Evolutionary conservation across 148 eudicot genomes (phyloP), one percentile per base, ranked within the genome.

Genomic region (Cornus suecica): DNA sequence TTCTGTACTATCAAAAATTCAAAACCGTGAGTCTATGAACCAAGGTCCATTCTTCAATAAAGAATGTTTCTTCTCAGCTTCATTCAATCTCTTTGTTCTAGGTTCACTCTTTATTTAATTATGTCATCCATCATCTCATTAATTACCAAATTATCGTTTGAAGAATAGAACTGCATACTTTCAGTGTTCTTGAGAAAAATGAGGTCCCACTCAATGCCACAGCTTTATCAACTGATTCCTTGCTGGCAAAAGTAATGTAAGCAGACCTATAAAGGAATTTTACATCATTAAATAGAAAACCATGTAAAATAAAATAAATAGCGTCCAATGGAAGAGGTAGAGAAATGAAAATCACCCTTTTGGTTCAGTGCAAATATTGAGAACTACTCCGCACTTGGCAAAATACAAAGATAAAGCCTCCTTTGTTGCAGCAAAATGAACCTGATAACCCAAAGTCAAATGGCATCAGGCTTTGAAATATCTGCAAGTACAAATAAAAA

Each of bases 221-320:
- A 30, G 89, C 89, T 81, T 73, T 82, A 56, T 84, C 86, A 74
- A 78, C 76, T 75, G 82, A 84, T 69, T 77, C 85, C 79, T 79
- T 84, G 82, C 70, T 82, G 27, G 81, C 76, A 83, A 84, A 87
- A 66, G 86, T 84, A 28, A 87, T 80, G 84, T 75, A 82, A 51
- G 89, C 87, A 84, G 82, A 87, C 80, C 89, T 87, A 70, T 23
- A 20, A 41, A 42, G n/a, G 37, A 73, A 42, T 6, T 67, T 22
- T 48, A 32, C 72, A 74, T 24, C 60, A 74, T 32, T 18, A 37
- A 10, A 13, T 22, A 72, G 23, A 32, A 73, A 10, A 25, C n/a
- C n/a, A n/a, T 32, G 51, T 22, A 7, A 60, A 13, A 23, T 30
- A 54, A 65, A 4, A 32, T 34, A 45, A 13, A 71, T 69, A 25